Percentiles rank a stretch among this genome's conserved stretches.
These are phyloP conservation scores for Bacterosira constricta DNA, from an alignment of 108 stramenopile species.

Conservation along the genomic window DNA sequence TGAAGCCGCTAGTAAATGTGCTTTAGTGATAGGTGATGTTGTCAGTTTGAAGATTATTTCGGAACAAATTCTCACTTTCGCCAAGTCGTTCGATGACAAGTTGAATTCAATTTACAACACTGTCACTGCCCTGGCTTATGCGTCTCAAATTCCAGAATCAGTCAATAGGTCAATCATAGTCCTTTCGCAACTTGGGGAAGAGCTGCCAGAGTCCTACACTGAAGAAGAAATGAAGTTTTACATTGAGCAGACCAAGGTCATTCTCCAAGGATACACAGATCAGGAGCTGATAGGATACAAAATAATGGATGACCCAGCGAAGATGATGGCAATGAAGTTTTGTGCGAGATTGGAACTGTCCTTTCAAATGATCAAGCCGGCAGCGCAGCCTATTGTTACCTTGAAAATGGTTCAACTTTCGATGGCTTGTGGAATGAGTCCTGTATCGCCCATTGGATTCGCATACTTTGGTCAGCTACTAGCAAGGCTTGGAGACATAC, in stretches of 20 bases:
- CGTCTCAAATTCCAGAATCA: constrained; percentile 9
- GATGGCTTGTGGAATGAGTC: constrained; percentile 6
- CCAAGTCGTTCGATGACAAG: constrained; percentile 6
- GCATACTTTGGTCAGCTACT: constrained; percentile 5
- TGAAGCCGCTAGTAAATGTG: not conserved
- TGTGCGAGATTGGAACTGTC: not conserved
- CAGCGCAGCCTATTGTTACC: not conserved
- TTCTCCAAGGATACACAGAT: not conserved
- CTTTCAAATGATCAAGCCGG: not conserved
- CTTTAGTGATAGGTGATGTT: not conserved
- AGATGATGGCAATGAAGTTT: constrained; percentile 30
- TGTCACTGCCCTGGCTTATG: not conserved
- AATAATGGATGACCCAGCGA: constrained; percentile 10
- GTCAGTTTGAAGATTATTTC: not conserved
- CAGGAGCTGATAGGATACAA: constrained; percentile 8
- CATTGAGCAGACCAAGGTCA: not conserved
- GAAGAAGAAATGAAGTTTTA: not conserved
- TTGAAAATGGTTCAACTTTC: constrained; percentile 16
- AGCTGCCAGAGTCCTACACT: not conserved
- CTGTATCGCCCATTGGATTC: constrained; percentile 14
- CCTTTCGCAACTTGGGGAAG: not conserved
- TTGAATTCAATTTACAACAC: not conserved
- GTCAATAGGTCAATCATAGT: not conserved
- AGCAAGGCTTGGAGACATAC: constrained; percentile 4
- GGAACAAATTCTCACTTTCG: not conserved